Base-by-base conservation (phyloP, 441 rosid genomes). In the Euphorbia schlechtendalii region DNA sequence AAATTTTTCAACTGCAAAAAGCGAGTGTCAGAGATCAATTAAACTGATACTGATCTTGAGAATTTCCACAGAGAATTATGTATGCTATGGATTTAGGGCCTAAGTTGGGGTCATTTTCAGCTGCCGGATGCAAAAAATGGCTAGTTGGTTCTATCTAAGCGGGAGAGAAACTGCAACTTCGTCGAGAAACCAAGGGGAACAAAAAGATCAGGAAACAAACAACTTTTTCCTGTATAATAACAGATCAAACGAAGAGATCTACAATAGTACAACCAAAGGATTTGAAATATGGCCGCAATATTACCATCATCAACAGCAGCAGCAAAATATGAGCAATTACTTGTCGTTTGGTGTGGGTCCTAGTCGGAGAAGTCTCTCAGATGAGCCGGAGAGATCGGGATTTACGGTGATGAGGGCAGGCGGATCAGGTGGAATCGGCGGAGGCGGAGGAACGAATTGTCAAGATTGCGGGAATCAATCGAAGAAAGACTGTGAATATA, bases 381-480 rank as follows among this genome's bases (percentile, higher is more conserved):
- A 83, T 83, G 90, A 81, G 48, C 75, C 85, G 27, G 63, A 87
- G 20, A 83, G 87, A 80, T 78, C 84, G 61, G 80, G 84, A 55
- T 81, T 79, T 73, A 70, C 79, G 40, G 73, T 69, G 73, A 80
- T 75, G 71, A 85, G 75, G 69, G 81, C 71, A 69, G 70, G 70
- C n/a, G 69, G 59, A 38, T 0, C 67, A 49, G 71, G 73, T 2
- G 79, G 76, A 52, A 89, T n/a, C n/a, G n/a, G 86, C 27, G 79
- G 74, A 0, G 40, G 40, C 6, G 40, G 40, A 63, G 91, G 86
- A 25, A 86, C 86, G 78, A 92, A 86, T 61, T 92, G 98, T 61
- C 96, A 89, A 71, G 98, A 92, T 66, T 92, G 98, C 68, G 98
- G 98, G 20, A 92, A 92, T 71, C 96, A 92, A 79, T 94, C 98